These are phyloP conservation scores for Pseudogymnoascus sp. DNA, from an alignment of 2,329 filamentous ascomycete genomes.

Conservation along the genomic window DNA sequence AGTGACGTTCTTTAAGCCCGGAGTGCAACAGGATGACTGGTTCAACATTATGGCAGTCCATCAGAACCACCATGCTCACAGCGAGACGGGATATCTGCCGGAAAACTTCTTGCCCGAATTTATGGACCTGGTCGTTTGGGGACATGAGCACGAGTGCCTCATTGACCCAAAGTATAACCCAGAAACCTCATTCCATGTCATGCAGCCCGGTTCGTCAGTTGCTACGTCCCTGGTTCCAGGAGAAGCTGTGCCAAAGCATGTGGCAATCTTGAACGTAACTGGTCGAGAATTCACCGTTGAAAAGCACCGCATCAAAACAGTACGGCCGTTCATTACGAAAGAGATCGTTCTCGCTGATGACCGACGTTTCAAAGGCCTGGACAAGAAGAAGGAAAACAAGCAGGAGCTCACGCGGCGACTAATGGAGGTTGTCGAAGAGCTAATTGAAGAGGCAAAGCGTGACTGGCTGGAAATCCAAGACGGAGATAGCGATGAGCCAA, in stretches of 20 bases:
- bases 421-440: constrained; percentile 68
- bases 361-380: constrained; percentile 66
- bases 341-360: constrained; percentile 75
- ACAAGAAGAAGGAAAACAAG: constrained; percentile 75
- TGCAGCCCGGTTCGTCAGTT: constrained; percentile 94
- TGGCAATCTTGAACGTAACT: constrained; percentile 75
- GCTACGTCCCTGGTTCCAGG: constrained; percentile 86
- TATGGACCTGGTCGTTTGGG: constrained; percentile 89
- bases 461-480: constrained; percentile 77
- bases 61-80: constrained; percentile 91
- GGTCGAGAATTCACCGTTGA: constrained; percentile 75
- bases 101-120: constrained; percentile 90
- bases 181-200: constrained; percentile 87
- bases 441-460: constrained; percentile 76
- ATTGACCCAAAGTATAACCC: constrained; percentile 79
- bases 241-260: constrained; percentile 85
- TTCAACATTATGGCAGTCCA: constrained; percentile 95
- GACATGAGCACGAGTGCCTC: constrained; percentile 92
- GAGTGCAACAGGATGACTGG: constrained; percentile 75
- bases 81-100: constrained; percentile 85
- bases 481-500: constrained; percentile 45
- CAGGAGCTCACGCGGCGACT: constrained; percentile 71
- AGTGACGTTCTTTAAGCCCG: constrained; percentile 86
- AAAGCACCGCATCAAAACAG: constrained; percentile 74
- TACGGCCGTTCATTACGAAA: constrained; percentile 81